These are phyloP conservation scores for Penicillium argentinense DNA, from an alignment of 495 filamentous ascomycete genomes.

Conservation along the genomic window DNA sequence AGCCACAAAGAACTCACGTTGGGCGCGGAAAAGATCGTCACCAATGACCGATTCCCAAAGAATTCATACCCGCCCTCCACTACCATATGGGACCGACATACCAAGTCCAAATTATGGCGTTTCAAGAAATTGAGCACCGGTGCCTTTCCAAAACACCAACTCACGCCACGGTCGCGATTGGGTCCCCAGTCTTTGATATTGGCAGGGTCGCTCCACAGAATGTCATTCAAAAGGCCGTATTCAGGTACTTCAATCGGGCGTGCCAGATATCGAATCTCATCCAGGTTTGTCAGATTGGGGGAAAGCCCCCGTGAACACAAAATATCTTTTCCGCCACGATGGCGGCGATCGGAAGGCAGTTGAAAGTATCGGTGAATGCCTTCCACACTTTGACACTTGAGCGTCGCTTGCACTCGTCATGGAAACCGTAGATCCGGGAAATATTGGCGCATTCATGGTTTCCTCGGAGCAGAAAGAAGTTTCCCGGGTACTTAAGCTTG, in stretches of 20 bases:
- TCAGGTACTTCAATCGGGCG: slow-evolving; percentile 97
- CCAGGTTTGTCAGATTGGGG: slow-evolving; percentile 90
- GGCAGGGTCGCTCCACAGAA: slow-evolving; percentile 98
- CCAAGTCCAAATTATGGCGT: slow-evolving; percentile 93
- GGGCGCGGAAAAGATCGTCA: slow-evolving; percentile 96
- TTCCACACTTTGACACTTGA: slow-evolving; percentile 99
- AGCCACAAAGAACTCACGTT: slow-evolving; percentile 72
- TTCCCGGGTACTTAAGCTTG: slow-evolving; percentile 98
- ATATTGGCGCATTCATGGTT: slow-evolving; percentile 99
- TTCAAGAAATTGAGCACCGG: slow-evolving; percentile 96
- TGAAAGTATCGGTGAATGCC: slow-evolving; percentile 98
- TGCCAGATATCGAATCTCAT: slow-evolving; percentile 94
- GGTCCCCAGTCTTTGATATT: slow-evolving; percentile 99
- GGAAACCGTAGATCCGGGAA: slow-evolving; percentile 96
- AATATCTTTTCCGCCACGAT: slow-evolving; percentile 99
- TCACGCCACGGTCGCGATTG: slow-evolving; percentile 89
- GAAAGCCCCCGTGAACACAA: slow-evolving; percentile 97
- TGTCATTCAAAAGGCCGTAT: slow-evolving; percentile 92
- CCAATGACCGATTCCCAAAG: slow-evolving; percentile 90
- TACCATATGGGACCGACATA: slow-evolving; percentile 98
- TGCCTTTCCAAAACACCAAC: slow-evolving; percentile 98
- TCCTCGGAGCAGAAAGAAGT: slow-evolving; percentile 95
- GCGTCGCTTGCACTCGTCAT: slow-evolving; percentile 97
- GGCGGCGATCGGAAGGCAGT: slow-evolving; percentile 89
- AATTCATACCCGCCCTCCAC: slow-evolving; percentile 99